Conservation (phyloP, 805 yeast genomes). For the Isabelozyma rhagii region DNA sequence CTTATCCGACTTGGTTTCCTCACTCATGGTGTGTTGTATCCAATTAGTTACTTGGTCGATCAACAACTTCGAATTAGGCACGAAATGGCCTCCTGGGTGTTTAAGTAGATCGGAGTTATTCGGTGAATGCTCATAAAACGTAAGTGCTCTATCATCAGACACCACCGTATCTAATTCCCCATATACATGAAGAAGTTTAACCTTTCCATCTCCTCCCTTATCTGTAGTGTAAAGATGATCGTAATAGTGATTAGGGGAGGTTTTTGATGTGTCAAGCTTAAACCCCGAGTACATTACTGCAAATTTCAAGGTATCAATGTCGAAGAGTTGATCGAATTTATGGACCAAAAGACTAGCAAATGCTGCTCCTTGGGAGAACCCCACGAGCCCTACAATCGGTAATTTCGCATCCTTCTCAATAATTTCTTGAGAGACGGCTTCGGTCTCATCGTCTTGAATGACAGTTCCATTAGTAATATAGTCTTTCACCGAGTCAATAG, state of each 20-base stretch:
- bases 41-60: slow-evolving; percentile 40
- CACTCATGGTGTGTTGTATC: slow-evolving; percentile 18
- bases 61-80: slow-evolving; percentile 72
- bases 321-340: slow-evolving; percentile 53
- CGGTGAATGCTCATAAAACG: slow-evolving; percentile 41
- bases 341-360: slow-evolving; percentile 69
- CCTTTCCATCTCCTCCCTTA: slow-evolving; percentile 17
- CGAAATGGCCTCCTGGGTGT: slow-evolving; percentile 97
- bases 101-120: slow-evolving; percentile 57
- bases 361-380: slow-evolving; percentile 95
- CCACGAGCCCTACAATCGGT: slow-evolving; percentile 86
- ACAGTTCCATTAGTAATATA: slow-evolving; percentile 58
- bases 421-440: slow-evolving; percentile 12
- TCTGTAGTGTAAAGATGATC: slow-evolving; percentile 18
- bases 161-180: slow-evolving; percentile 91
- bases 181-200: slow-evolving; percentile 61
- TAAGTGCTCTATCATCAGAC: slow-evolving; percentile 63
- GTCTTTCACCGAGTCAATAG: slow-evolving; percentile 45
- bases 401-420: slow-evolving; percentile 15
- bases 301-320: slow-evolving; percentile 52
- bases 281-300: slow-evolving; percentile 74
- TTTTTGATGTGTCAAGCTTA: slow-evolving; percentile 24
- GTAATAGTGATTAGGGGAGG: slow-evolving; percentile 23
- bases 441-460: slow-evolving; percentile 24
- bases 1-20: slow-evolving; percentile 7